Percentiles rank a stretch among this genome's conserved stretches.
Evolutionary conservation across 1,284 basidiomycete species (phyloP).

Genomic region (Ceratobasidium sp.): DNA sequence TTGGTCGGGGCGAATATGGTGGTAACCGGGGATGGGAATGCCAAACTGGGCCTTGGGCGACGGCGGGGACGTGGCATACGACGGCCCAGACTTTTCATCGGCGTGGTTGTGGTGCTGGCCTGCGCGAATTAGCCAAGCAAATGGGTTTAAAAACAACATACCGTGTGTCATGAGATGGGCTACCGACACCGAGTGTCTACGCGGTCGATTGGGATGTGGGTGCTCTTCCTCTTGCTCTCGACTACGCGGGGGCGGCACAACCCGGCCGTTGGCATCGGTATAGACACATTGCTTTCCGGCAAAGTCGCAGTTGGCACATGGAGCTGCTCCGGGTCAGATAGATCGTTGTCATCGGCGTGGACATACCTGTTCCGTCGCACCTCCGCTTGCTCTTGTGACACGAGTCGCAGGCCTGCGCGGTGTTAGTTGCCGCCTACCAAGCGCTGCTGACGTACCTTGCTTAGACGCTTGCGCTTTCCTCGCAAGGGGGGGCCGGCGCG

Average conservation of each 20-base stretch:
- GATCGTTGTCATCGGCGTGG: slow-evolving; percentile 13
- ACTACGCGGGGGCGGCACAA: slow-evolving; percentile 68
- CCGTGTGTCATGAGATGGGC: slow-evolving; percentile 25
- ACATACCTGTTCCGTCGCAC: slow-evolving; percentile 78
- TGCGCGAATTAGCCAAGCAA: not conserved
- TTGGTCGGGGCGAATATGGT: slow-evolving; percentile 30
- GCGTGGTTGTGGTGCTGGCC: not conserved
- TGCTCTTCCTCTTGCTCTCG: slow-evolving; percentile 27
- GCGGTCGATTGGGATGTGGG: slow-evolving; percentile 5
- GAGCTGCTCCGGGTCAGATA: slow-evolving; percentile 55
- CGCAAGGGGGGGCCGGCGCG: slow-evolving; percentile 41
- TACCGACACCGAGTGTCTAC: slow-evolving; percentile 25
- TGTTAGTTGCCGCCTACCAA: not conserved
- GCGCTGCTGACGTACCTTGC: slow-evolving; percentile 59
- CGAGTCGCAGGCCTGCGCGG: slow-evolving; percentile 72
- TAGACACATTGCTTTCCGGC: slow-evolving; percentile 80
- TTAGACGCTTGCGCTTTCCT: slow-evolving; percentile 65
- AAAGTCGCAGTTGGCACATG: slow-evolving; percentile 82
- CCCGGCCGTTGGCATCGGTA: slow-evolving; percentile 76
- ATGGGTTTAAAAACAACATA: not conserved
- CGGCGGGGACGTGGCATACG: slow-evolving; percentile 21
- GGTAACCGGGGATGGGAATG: slow-evolving; percentile 11
- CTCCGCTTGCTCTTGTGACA: slow-evolving; percentile 83
- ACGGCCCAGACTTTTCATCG: not conserved
- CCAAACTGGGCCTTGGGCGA: slow-evolving; percentile 1